Evolutionary conservation across 345 rosid genomes (phyloP).

Genomic region (Linum tenue): DNA sequence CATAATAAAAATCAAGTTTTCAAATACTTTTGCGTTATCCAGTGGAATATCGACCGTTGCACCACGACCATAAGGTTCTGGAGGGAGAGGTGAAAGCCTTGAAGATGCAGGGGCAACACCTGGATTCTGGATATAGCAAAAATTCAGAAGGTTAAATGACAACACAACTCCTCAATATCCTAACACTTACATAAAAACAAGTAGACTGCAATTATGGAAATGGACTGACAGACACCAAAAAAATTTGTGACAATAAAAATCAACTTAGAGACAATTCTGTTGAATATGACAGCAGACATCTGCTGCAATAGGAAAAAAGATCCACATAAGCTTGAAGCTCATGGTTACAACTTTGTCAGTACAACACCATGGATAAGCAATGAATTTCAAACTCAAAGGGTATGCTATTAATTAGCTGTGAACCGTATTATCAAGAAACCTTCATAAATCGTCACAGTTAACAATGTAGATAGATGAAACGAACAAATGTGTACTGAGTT

Average conservation of each 20-base stretch:
- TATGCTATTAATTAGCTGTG: too few species aligned
- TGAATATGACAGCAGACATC: too few species aligned
- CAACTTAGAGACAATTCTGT: too few species aligned
- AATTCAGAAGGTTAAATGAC: neutral
- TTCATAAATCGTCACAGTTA: neutral
- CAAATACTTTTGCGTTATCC: slow-evolving; percentile 54
- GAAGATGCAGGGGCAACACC: slow-evolving; percentile 67
- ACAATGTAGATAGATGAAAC: neutral
- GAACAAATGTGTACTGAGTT: too few species aligned
- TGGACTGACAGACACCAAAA: too few species aligned
- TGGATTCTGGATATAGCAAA: slow-evolving; percentile 43
- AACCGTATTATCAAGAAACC: neutral
- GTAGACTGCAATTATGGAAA: too few species aligned
- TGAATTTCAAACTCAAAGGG: too few species aligned
- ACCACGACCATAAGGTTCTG: slow-evolving; percentile 83
- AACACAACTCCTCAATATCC: neutral
- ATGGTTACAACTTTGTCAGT: too few species aligned
- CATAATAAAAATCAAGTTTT: slow-evolving; percentile 7
- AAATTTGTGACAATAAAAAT: too few species aligned
- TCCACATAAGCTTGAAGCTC: too few species aligned
- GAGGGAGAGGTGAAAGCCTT: slow-evolving; percentile 85
- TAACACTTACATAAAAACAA: neutral
- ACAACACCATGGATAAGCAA: too few species aligned
- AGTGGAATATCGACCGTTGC: slow-evolving; percentile 84
- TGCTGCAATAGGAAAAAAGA: too few species aligned